Conservation (phyloP, 2,329 filamentous ascomycete genomes). For the Samsoniella hepiali region DNA sequence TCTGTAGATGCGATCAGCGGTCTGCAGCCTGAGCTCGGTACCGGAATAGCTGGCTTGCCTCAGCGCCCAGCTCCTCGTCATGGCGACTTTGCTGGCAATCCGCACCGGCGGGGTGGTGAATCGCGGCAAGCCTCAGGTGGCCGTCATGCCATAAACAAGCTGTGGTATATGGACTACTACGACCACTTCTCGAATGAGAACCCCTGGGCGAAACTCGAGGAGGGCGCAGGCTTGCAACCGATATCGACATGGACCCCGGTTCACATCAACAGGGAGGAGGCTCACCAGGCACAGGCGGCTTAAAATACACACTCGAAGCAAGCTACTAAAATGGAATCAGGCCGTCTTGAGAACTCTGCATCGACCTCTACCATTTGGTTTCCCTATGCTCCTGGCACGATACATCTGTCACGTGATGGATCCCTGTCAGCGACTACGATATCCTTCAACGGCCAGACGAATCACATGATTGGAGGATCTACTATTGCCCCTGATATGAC, state of each 20-base stretch:
- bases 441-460: neutral
- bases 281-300: neutral
- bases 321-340: neutral
- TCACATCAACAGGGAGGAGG: neutral
- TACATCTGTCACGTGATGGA: constrained; percentile 11
- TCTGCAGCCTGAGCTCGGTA: constrained; percentile 30
- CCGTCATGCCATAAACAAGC: constrained; percentile 25
- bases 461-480: constrained; percentile 10
- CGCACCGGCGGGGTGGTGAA: constrained; percentile 27
- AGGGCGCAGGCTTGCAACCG: constrained; percentile 40
- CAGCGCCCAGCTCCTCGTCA: constrained; percentile 29
- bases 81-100: constrained; percentile 17
- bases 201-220: constrained; percentile 63
- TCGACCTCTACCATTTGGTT: neutral
- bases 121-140: constrained; percentile 17
- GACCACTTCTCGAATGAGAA: constrained; percentile 67
- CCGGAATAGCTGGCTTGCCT: constrained; percentile 33
- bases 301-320: neutral
- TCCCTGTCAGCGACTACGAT: neutral
- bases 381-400: neutral
- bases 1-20: constrained; percentile 12
- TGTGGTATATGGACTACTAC: constrained; percentile 67
- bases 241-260: constrained; percentile 44
- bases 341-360: too few species aligned
- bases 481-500: neutral